Conservation (phyloP, 305 asterid genomes). For the Fraxinus dipetala region DNA sequence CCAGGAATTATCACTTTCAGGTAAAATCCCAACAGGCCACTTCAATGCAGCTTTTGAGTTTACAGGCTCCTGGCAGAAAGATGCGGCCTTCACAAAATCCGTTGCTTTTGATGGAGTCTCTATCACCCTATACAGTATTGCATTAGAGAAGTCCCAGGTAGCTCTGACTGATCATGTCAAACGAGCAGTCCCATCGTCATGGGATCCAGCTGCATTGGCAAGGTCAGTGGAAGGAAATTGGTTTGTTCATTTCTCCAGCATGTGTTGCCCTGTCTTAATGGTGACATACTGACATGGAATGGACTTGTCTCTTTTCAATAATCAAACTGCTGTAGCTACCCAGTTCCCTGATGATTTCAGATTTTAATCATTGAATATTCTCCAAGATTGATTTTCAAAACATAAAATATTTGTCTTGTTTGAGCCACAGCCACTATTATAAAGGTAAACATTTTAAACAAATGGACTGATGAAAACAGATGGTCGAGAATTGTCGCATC, state of each 20-base stretch:
- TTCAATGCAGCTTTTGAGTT: slow-evolving; percentile 82
- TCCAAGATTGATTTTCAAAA: neutral
- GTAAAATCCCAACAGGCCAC: slow-evolving; percentile 79
- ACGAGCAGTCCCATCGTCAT: slow-evolving; percentile 72
- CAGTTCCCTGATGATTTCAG: neutral
- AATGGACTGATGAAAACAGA: neutral
- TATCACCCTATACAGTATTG: slow-evolving; percentile 68
- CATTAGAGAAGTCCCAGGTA: slow-evolving; percentile 73
- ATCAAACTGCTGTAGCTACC: neutral
- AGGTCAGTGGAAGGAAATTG: slow-evolving; percentile 38
- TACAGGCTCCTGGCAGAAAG: slow-evolving; percentile 78
- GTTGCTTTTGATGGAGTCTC: slow-evolving; percentile 76
- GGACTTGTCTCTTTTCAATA: neutral
- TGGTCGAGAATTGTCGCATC: neutral
- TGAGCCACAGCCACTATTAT: neutral
- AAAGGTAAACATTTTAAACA: neutral
- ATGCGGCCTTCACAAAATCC: slow-evolving; percentile 76
- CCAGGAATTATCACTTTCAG: slow-evolving; percentile 71
- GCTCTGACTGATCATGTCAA: slow-evolving; percentile 56
- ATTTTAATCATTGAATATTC: neutral
- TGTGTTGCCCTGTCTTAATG: neutral
- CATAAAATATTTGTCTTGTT: neutral
- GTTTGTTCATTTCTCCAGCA: neutral
- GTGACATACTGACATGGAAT: neutral
- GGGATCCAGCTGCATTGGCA: slow-evolving; percentile 88